Percentiles rank a stretch among this genome's conserved stretches.
phyloP scores from a whole-genome alignment of 1,139 yeast species.

The Kodamaea fungicola region DNA sequence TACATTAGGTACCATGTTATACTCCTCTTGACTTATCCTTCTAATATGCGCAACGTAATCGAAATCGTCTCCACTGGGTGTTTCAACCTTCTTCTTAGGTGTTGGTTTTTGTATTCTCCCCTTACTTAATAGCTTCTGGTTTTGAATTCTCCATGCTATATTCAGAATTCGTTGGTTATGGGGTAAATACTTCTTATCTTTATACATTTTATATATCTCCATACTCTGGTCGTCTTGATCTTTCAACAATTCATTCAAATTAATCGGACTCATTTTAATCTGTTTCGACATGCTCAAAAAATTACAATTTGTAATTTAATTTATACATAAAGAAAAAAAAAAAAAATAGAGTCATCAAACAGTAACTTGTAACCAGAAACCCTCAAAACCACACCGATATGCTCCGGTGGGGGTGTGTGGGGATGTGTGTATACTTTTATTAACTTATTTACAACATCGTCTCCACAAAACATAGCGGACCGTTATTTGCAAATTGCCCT shows the following conservation, averaged over 20 bases:
- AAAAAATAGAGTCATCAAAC: too few species aligned
- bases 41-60: slow-evolving; percentile 49
- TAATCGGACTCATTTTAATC: slow-evolving; percentile 1
- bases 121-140: slow-evolving; percentile 25
- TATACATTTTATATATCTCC: slow-evolving; percentile 41
- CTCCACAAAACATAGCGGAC: too few species aligned
- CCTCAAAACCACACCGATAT: too few species aligned
- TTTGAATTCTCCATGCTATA: slow-evolving; percentile 48
- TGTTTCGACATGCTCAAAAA: too few species aligned
- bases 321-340: too few species aligned
- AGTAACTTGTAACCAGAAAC: too few species aligned
- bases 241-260: slow-evolving; percentile 19
- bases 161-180: slow-evolving; percentile 43
- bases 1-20: slow-evolving; percentile 7
- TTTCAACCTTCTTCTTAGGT: slow-evolving; percentile 12
- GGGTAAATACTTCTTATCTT: slow-evolving; percentile 40
- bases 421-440: too few species aligned
- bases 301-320: too few species aligned
- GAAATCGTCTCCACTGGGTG: slow-evolving; percentile 39
- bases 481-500: too few species aligned
- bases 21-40: slow-evolving; percentile 41
- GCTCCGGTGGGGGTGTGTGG: too few species aligned
- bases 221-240: slow-evolving; percentile 34
- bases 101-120: slow-evolving; percentile 9
- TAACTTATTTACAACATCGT: too few species aligned